Evolutionary conservation across 1,284 basidiomycete species (phyloP).

Genomic region (Athelia sp.): DNA sequence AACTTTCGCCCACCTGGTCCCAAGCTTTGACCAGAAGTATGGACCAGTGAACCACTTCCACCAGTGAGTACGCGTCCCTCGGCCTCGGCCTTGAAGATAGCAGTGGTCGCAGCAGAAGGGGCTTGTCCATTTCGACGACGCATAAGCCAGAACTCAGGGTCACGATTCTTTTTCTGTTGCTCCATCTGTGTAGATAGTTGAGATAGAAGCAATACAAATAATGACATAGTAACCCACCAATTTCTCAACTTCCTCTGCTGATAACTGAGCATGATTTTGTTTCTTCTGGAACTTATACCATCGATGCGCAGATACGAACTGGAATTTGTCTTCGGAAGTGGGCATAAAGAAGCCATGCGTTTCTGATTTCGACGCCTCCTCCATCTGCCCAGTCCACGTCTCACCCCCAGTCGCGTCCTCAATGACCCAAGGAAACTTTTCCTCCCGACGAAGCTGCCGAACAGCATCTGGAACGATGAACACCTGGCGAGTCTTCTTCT

Average conservation of each 20-base stretch:
- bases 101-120: conserved; percentile 52
- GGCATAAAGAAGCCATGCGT: conserved; percentile 73
- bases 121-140: conserved; percentile 53
- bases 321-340: conserved; percentile 69
- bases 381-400: conserved; percentile 76
- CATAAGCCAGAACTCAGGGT: conserved; percentile 65
- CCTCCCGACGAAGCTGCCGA: conserved; percentile 71
- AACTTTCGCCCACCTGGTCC: conserved; percentile 62
- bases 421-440: conserved; percentile 86
- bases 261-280: conserved; percentile 65
- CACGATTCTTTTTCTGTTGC: conserved; percentile 60
- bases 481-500: conserved; percentile 84
- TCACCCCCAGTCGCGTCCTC: conserved; percentile 69
- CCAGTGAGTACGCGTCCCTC: conserved; percentile 36
- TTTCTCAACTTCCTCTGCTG: conserved; percentile 66
- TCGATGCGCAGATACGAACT: conserved; percentile 79
- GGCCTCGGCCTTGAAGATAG: conserved; percentile 62
- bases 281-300: conserved; percentile 91
- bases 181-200: conserved; percentile 32
- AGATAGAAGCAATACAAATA: not conserved
- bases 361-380: conserved; percentile 64
- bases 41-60: conserved; percentile 39
- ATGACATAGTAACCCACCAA: conserved; percentile 47
- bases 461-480: conserved; percentile 67
- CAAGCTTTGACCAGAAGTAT: conserved; percentile 46